Base-by-base conservation (phyloP, 106 monocot genomes). In the Apostasia shenzhenica region DNA sequence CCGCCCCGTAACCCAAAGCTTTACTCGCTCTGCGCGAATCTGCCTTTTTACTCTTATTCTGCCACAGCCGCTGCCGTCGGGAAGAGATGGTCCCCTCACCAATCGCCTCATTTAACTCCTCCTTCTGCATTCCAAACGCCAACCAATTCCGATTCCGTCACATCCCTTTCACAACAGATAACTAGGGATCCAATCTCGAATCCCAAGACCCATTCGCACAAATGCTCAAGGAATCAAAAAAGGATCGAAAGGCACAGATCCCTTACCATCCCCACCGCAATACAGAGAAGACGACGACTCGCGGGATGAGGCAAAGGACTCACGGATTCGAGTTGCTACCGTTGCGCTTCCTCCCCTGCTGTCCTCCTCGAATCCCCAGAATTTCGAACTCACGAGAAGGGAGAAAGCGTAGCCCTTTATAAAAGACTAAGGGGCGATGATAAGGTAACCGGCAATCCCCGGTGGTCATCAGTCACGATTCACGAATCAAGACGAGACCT, bases 21-120 rank as follows among this genome's bases (percentile, higher is more conserved):
- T 63, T 55, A 45, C 63, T 76, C 41, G 70, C 45, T 47, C 60
- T 12, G 14, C 72, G 37, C 6, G 45, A 44, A 44, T 78, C 66
- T 51, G 51, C 64, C 13, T 64, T 67, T 43, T 55, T 75, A 49
- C 49, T 57, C 40, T 57, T 74, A 57, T 48, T 64, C 14, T 7
- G 67, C 63, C 6, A 2, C 54, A 5, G 14, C 45, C 6, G 47
- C 45, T 8, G 58, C 50, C 70, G 58, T 48, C 48, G 48, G 13
- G 6, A 45, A 62, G 10, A 44, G 12, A 12, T 11, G 10, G 62
- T 62, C 45, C 62, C 62, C 45, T 62, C 62, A 11, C 13, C 48
- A 1, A 64, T 1, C 8, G 6, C 41, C 64, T 47, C 14, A 26
- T 48, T 64, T 13, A 14, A 14, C 6, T 13, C 65, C 65, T 26